Evolutionary conservation across 306 rosid genomes (phyloP), one percentile per base, ranked within the genome.

Genomic region (Mucuna pruriens): DNA sequence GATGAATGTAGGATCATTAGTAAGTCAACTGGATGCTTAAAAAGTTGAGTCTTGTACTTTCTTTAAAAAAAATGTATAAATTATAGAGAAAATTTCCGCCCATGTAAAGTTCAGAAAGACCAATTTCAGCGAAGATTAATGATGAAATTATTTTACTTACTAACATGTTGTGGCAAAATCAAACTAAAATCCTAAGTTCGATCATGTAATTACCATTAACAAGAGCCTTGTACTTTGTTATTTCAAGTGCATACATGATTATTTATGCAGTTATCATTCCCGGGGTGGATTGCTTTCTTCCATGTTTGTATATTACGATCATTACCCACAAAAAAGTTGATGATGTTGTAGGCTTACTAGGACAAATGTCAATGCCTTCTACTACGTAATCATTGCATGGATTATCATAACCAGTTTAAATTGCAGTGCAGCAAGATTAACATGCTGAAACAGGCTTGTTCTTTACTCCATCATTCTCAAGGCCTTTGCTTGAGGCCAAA

Each of bases 401-500:
- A 73, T 52, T 6, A 76, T 84, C 2, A 80, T 34, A 26, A 74
- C 29, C 20, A 13, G 33, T 69, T 54, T 80, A 12, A 46, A 51
- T 58, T 65, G 23, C 63, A 75, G 52, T 20, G 29, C n/a, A 33
- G 20, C 42, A 85, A 65, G 9, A 33, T 29, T 16, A 26, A 57
- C 22, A 33, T 20, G 65, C 8, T 55, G 29, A 34, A 67, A 74
- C 52, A 68, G n/a, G 34, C 80, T 82, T 84, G 5, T 64, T 62
- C 42, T 82, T 46, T 71, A 86, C 87, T 86, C 81, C 9, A 68
- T 31, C 38, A 1, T n/a, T 57, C 4, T 16, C 49, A 51, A 42
- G 31, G 39, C 51, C 80, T 84, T 85, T 79, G 83, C 87, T 81
- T 81, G 52, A 57, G 40, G 66, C 76, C 80, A 45, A 79, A 76